phyloP scores from a whole-genome alignment of 176 grass and related monocot species.

The Themeda triandra region DNA sequence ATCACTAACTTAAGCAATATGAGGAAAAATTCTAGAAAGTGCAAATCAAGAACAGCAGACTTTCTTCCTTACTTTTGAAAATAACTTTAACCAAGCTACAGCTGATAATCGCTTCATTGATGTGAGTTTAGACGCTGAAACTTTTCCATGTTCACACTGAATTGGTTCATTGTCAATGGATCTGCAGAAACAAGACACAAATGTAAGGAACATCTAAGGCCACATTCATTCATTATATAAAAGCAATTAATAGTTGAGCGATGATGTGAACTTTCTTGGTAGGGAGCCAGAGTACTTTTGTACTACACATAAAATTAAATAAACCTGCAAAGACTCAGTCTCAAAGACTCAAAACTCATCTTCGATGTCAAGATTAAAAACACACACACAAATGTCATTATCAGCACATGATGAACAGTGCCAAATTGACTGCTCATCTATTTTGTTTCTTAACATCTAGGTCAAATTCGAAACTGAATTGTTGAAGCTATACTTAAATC shows the following conservation, averaged over 20 bases:
- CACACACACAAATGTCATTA: no score
- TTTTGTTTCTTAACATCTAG: no score
- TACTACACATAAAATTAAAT: no score
- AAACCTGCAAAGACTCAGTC: no score
- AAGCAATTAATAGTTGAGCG: background rate
- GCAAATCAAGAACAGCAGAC: background rate
- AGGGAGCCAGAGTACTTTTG: no score
- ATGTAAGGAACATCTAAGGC: slow-evolving; percentile 4
- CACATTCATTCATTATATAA: background rate
- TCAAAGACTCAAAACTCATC: no score
- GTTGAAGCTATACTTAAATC: no score
- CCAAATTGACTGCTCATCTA: no score
- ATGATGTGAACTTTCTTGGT: no score
- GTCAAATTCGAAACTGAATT: no score
- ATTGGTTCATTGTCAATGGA: slow-evolving; percentile 76
- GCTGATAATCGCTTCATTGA: slow-evolving; percentile 81
- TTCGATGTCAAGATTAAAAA: no score
- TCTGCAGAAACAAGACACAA: slow-evolving; percentile 41
- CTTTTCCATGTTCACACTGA: slow-evolving; percentile 87
- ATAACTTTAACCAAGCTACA: slow-evolving; percentile 71
- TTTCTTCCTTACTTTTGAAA: slow-evolving; percentile 58
- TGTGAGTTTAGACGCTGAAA: slow-evolving; percentile 72
- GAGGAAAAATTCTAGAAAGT: slow-evolving; percentile 16
- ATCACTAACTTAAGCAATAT: background rate
- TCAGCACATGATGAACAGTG: no score